Base-by-base conservation (phyloP, 371 early-diverging fungal genomes). In the Mortierella sp. region DNA sequence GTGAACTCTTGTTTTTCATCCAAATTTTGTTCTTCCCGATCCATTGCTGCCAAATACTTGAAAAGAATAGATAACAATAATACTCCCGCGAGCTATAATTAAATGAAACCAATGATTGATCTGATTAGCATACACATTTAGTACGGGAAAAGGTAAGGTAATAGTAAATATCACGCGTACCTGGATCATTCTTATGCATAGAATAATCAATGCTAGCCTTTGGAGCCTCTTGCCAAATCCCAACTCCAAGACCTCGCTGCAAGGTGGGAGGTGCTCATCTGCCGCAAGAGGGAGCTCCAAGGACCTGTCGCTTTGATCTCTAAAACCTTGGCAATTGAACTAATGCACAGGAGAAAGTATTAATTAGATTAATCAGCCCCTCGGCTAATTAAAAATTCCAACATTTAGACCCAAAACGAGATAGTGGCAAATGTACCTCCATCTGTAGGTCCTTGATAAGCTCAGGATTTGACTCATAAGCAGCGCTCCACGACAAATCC, bases 281-380 rank as follows among this genome's bases (percentile, higher is more conserved):
- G 56, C 43, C 29, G 51, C 74, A 13, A 31, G n/a, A 17, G 53
- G 61, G 5, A 40, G 31, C 7, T 61, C 64, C 3, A 66, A 56
- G 0, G 75, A 70, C 15, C 70, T 53, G 23, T 69, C 70, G 2
- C 56, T 60, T 22, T 9, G 34, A 28, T 64, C 45, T 26, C 51
- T n/a, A 43, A 75, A 75, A 22, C 75, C 75, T 42, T 37, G 70
- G n/a, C 75, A 75, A 10, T 69, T 64, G 66, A 70, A 70, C 75
- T 75, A 10, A 10, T 37, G n/a, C n/a, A 45, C 1, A 45, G 17
- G n/a, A 0, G 40, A 10, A 40, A 40, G 10, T 40, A 9, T 40
- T 40, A 13, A 40, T 40, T n/a, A n/a, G n/a, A n/a, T n/a, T n/a
- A n/a, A n/a, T n/a, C n/a, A n/a, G n/a, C n/a, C n/a, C n/a, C n/a